phyloP scores from a whole-genome alignment of 306 rosid genomes.

The Dicorynia guianensis region DNA sequence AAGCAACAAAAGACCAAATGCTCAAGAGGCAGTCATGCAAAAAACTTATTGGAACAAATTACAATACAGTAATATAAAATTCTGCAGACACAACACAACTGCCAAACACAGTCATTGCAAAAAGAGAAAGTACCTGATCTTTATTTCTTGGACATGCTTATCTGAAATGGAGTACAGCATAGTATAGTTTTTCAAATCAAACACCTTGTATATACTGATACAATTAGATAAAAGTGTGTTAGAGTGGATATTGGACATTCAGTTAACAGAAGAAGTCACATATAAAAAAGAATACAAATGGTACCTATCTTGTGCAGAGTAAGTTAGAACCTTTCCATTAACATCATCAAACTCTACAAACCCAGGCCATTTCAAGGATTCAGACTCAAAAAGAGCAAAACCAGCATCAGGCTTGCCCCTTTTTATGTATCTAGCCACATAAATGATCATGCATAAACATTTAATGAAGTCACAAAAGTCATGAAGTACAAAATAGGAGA shows the following conservation, averaged over 20 bases:
- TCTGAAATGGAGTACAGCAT: constrained; percentile 92
- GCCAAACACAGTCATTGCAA: neutral
- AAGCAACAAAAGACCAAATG: neutral
- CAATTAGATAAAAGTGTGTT: constrained; percentile 29
- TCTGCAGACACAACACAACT: neutral
- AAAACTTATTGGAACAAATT: neutral
- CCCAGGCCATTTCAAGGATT: constrained; percentile 95
- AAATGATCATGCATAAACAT: constrained; percentile 11
- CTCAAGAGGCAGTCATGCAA: constrained; percentile 4
- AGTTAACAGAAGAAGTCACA: neutral
- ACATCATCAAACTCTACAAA: constrained; percentile 98
- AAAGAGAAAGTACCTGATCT: constrained; percentile 67
- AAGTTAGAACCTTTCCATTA: constrained; percentile 90
- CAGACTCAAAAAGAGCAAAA: constrained; percentile 88
- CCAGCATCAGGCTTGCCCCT: constrained; percentile 93
- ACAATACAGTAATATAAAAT: neutral
- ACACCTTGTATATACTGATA: constrained; percentile 90
- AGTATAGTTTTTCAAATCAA: constrained; percentile 88
- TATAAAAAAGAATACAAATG: neutral
- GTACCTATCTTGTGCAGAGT: constrained; percentile 90
- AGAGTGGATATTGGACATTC: constrained; percentile 16
- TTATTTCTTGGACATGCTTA: constrained; percentile 86
- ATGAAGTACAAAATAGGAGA: neutral
- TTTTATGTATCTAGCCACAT: constrained; percentile 70
- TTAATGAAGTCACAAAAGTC: constrained; percentile 3